Evolutionary conservation across 768 basidiomycete species (phyloP), one percentile per base, ranked within the genome.

Genomic region (Trametes meyenii): DNA sequence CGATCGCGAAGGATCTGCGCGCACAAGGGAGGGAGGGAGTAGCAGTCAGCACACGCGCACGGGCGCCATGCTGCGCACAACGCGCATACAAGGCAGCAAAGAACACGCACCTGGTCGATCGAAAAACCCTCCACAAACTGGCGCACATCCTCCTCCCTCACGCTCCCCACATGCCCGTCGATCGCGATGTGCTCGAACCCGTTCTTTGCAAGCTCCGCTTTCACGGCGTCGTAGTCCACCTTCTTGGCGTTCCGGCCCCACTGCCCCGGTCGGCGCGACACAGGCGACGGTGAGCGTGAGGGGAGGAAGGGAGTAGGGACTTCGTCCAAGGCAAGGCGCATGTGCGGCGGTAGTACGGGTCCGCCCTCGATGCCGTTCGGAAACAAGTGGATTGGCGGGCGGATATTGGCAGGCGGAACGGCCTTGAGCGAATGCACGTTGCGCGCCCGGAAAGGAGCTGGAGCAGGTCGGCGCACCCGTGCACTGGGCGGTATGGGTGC

Each of bases 91-190:
- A 52, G 36, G 57, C 50, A 50, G 36, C 13, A 4, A 23, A 26
- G 38, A 12, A 2, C 33, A 60, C 87, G 69, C 75, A 91, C 90
- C 81, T 85, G 81, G 50, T 92, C 85, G 19, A 90, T 82, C 63
- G 85, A 79, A 74, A 93, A 93, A 50, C 80, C 83, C 39, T 81
- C 79, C 70, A 94, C 88, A 67, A 90, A 90, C 58, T 73, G 76
- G 62, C 74, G 70, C n/a, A 95, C 84, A 62, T 89, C 86, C 38
- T 85, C 86, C 69, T 91, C 89, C 58, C 76, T 75, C 50, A 89
- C 82, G 16, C 77, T 77, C 51, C 78, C 80, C 50, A 82, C 75
- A 48, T 79, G 77, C 13, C 80, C 77, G 53, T 83, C 82, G 16
- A 94, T 74, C 62, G 79, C 80, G 45, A 92, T 79, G 73, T 92